Evolutionary conservation across 176 grass and related monocot genomes (phyloP).

Genomic region (Eleusine coracana): DNA sequence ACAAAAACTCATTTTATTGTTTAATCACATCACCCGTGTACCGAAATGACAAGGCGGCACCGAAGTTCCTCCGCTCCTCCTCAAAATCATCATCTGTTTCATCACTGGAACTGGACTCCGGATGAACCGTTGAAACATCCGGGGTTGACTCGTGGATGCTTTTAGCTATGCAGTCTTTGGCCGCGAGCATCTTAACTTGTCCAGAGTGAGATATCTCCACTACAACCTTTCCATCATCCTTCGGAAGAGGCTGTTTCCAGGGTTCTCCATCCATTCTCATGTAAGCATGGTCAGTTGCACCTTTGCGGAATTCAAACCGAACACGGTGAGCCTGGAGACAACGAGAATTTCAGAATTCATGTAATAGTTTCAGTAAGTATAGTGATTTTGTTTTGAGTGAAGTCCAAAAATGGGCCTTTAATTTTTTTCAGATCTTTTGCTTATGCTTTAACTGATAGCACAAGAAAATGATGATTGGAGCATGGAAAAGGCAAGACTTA

Average conservation of each 20-base stretch:
- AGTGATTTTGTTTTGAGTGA: constrained; percentile 27
- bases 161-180: constrained; percentile 66
- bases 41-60: constrained; percentile 54
- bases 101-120: constrained; percentile 45
- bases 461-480: not conserved
- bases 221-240: constrained; percentile 70
- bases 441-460: not conserved
- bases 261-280: constrained; percentile 99
- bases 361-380: not conserved
- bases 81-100: constrained; percentile 42
- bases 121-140: constrained; percentile 25
- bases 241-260: constrained; percentile 90
- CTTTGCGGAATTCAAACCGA: constrained; percentile 73
- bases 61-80: constrained; percentile 53
- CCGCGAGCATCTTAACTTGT: constrained; percentile 83
- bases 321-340: constrained; percentile 66
- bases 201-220: constrained; percentile 83
- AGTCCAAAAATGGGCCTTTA: not conserved
- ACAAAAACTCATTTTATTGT: constrained; percentile 31
- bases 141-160: constrained; percentile 43
- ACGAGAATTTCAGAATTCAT: not conserved
- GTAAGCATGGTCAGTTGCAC: constrained; percentile 66
- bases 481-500: not conserved
- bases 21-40: constrained; percentile 42
- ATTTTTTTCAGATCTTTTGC: not conserved